Base-by-base conservation (phyloP, 495 filamentous ascomycete species). In the Penicillium argentinense region DNA sequence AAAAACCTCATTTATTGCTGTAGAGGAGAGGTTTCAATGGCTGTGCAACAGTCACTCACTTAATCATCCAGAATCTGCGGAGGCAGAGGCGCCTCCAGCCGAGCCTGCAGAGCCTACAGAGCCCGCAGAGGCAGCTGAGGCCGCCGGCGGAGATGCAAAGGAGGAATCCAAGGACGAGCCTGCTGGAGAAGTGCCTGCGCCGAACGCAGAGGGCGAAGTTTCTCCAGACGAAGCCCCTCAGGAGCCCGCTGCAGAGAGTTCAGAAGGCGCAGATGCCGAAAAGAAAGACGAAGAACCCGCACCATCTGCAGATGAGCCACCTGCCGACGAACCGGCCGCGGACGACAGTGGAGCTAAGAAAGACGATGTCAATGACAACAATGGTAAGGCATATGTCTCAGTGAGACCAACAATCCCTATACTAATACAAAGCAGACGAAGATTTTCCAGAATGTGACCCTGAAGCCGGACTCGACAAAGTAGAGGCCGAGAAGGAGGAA, bases 401-500 rank as follows among this genome's bases (percentile, higher is more conserved):
- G n/a, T n/a, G n/a, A n/a, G n/a, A 11, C 4, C 14, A 13, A 9
- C 11, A 11, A 21, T 9, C 34, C 2, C 17, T 2, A 12, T n/a
- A 4, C 36, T 25, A 33, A n/a, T n/a, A n/a, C 8, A 3, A 29
- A n/a, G 5, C 24, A 63, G 63, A 66, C 40, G 63, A 66, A 28
- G 52, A 57, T 33, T 66, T 66, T 51, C 57, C 64, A 53, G 57
- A 59, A 27, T 51, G 39, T 51, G 51, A 64, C 45, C 55, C 51
- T 41, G 54, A 58, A 16, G 55, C 50, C 42, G 64, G 56, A 51
- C 46, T 39, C 18, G 63, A 66, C 26, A 51, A 56, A 24, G 57
- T 66, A 58, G 60, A 66, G 28, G 61, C 62, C 17, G 64, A 66
- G 39, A 63, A 66, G 29, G 54, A 55, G 27, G 60, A 49, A 21